Base-by-base conservation (phyloP, 1,284 basidiomycete species). In the Boletus sp. region DNA sequence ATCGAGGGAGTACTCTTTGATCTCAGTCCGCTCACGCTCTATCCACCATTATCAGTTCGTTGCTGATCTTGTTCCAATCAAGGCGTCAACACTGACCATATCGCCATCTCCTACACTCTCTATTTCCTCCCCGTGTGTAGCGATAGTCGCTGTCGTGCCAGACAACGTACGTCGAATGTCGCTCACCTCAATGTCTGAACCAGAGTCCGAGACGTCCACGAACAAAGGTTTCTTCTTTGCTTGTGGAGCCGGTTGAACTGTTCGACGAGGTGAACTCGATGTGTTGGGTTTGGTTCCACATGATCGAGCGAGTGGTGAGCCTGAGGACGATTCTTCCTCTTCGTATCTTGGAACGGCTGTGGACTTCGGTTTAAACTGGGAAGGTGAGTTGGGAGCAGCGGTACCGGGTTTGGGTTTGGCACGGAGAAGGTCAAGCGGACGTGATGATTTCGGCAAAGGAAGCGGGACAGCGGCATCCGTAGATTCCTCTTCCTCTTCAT, bases 381-480 rank as follows among this genome's bases (percentile, higher is more conserved):
- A 41, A 2, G 23, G 41, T 5, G 20, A 13, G n/a, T 48, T 25
- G 2, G 38, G 13, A 19, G 27, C n/a, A 7, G n/a, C 20, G 13
- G 38, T 19, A 17, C 17, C 13, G 4, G 9, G 6, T 23, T 42
- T 61, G 16, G 42, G 13, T 48, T 52, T 63, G 5, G 53, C 51
- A 38, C 60, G 64, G 14, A 65, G 49, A 39, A 65, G 17, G 20
- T 61, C 64, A 16, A 63, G 64, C 1, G 61, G 61, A 13, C 64
- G 61, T 20, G 22, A 48, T 13, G 58, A 53, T 46, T 50, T 57
- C 12, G 59, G 41, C 14, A 65, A 44, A 1, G 40, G 25, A 34
- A 38, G 37, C 14, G 49, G 42, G 12, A 23, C 0, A 23, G 19
- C 33, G 2, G 19, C 26, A 7, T 56, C 58, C 8, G 8, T 4